Evolutionary conservation across 2,329 filamentous ascomycete genomes (phyloP), one percentile per base, ranked within the genome.

Genomic region (Raffaelea albimanens): DNA sequence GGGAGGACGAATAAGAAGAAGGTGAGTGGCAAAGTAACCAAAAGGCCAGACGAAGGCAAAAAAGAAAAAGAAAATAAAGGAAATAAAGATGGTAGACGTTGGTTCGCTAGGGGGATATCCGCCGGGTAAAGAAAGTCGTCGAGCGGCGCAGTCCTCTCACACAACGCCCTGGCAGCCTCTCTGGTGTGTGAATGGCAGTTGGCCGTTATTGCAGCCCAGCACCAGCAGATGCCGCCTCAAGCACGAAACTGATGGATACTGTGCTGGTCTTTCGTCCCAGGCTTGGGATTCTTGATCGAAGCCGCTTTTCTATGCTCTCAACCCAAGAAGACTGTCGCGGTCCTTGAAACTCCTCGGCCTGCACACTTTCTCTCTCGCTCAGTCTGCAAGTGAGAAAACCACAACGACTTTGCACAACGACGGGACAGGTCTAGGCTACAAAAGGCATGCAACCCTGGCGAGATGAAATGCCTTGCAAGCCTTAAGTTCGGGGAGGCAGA

Each of bases 91-190:
- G 48, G 23, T 43, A 45, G 38, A 20, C 29, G 45, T 46, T 48
- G 34, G 47, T 34, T 53, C 45, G 47, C 50, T 47, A 50, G 48
- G 45, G 46, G 41, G 45, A 50, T 49, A 50, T 47, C 47, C 46
- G 48, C 50, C 50, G 48, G 52, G 48, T 53, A 50, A 50, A 48
- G 44, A 47, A 46, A 41, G 47, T 34, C 29, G 43, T 47, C 21
- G 40, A 44, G 43, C 43, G 43, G 43, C 43, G 43, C 43, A 44
- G 43, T 38, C 22, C 36, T 39, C 36, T n/a, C 13, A 42, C 20
- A 19, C 40, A 42, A 20, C 22, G 9, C 22, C 22, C 14, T 41
- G 40, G 4, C 34, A 9, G 9, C 16, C 9, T 16, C 5, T 5
- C 13, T 16, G 36, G 36, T 11, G 36, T 19, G 10, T n/a, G 19